A percentile compares a stretch with the other conserved stretches of the same genome.
Evolutionary conservation across 2,329 filamentous ascomycete species (phyloP).

Genomic region (Diplocarpon rosae): DNA sequence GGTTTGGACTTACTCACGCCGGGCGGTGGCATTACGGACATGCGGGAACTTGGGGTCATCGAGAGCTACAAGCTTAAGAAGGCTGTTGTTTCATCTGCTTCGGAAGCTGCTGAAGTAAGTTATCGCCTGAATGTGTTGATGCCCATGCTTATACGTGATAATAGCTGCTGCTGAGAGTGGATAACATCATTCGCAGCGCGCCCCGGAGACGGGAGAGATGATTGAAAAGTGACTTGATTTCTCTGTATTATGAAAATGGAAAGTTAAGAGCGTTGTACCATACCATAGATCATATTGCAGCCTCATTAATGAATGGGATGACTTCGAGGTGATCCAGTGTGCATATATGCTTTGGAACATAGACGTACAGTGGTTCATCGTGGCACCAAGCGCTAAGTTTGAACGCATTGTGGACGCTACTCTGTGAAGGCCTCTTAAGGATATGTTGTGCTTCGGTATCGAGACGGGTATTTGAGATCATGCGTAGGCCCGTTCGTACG

Average conservation of each 20-base stretch:
- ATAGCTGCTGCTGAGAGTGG: constrained; percentile 79
- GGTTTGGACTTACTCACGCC: constrained; percentile 82
- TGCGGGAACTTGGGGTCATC: constrained; percentile 89
- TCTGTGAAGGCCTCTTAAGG: no score
- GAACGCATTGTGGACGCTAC: background rate
- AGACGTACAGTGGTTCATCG: background rate
- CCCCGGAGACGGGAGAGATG: constrained; percentile 72
- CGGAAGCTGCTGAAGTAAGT: constrained; percentile 88
- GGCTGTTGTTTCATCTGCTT: constrained; percentile 93
- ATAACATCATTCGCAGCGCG: constrained; percentile 94
- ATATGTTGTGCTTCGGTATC: no score
- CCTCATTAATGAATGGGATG: constrained; percentile 24
- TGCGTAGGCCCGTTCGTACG: no score
- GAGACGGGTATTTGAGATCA: no score
- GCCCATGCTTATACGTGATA: constrained; percentile 24
- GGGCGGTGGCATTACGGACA: constrained; percentile 86
- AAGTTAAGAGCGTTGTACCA: constrained; percentile 25
- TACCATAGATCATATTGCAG: constrained; percentile 28
- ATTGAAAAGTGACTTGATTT: constrained; percentile 29
- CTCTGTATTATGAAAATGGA: constrained; percentile 25
- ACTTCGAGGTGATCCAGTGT: constrained; percentile 6
- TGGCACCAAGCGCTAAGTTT: background rate
- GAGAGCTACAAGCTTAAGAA: constrained; percentile 98
- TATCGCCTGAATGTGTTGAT: background rate
- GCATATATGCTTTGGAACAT: background rate